Evolutionary conservation across 2,329 filamentous ascomycete genomes (phyloP), one percentile per base, ranked within the genome.

Genomic region (Colletotrichum musicola): DNA sequence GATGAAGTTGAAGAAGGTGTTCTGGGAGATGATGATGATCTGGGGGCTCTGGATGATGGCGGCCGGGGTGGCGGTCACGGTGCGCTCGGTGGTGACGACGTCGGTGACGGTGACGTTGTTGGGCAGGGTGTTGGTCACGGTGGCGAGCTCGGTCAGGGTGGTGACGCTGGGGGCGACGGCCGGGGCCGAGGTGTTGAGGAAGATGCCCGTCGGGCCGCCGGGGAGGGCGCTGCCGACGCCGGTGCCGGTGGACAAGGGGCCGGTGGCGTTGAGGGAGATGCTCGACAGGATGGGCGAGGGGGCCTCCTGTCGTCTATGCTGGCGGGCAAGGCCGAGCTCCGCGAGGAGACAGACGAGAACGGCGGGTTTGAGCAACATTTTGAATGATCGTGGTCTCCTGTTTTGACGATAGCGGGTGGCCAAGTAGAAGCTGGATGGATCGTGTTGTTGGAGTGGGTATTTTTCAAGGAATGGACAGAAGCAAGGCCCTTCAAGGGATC

Each of bases 1-100:
- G 55, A 59, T 60, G 64, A 71, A 71, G 53, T 60, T 60, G 60
- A 71, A 71, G 53, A 71, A 71, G 51, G 70, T 71, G 35, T 60
- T 40, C 58, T 71, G 70, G 42, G 69, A 66, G 49, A 71, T 67
- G 49, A 71, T 69, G 58, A 72, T 69, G 64, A 72, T 25, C 16
- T 61, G 42, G n/a, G 64, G 68, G 44, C 69, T 57, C 18, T 59
- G 42, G 42, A 72, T 62, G 49, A 71, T 46, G 6, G 69, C 44
- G 14, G 59, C 64, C 27, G 62, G 51, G 35, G n/a, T 22, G 35
- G 55, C 64, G 25, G 70, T 71, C 25, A 67, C 56, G 35, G 67
- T 71, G 18, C 49, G 53, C 44, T 67, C 62, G 12, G 55, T 67
- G 3, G 69, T 71, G 51, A 71, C 51, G n/a, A 71, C 67, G 18